These are phyloP conservation scores for Plectosphaerella sp. DNA, from an alignment of 2,329 filamentous ascomycete species.

Conservation along the genomic window DNA sequence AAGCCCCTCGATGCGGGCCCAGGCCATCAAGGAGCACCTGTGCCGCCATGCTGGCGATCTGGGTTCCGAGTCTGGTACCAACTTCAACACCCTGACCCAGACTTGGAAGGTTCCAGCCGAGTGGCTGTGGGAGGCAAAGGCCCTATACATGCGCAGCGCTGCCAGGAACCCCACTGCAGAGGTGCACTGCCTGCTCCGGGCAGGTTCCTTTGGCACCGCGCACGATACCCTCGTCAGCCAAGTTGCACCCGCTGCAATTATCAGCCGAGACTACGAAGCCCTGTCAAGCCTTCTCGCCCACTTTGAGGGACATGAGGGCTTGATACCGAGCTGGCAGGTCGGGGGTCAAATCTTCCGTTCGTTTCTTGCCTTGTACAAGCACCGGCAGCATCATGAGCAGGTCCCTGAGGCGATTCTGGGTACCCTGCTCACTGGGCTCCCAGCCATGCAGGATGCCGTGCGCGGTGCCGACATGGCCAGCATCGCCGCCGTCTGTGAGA, in stretches of 20 bases:
- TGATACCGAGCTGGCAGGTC: slow-evolving; percentile 68
- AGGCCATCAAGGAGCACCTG: slow-evolving; percentile 68
- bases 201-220: slow-evolving; percentile 72
- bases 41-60: slow-evolving; percentile 67
- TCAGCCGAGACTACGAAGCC: slow-evolving; percentile 73
- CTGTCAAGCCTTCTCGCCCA: slow-evolving; percentile 66
- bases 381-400: slow-evolving; percentile 31
- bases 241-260: slow-evolving; percentile 77
- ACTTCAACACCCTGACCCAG: slow-evolving; percentile 55
- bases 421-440: slow-evolving; percentile 50
- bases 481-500: slow-evolving; percentile 74
- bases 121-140: slow-evolving; percentile 88
- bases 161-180: slow-evolving; percentile 66
- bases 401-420: slow-evolving; percentile 37
- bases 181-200: slow-evolving; percentile 75
- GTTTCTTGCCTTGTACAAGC: slow-evolving; percentile 49
- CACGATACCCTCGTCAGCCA: slow-evolving; percentile 76
- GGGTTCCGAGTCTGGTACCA: slow-evolving; percentile 49
- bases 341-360: slow-evolving; percentile 76
- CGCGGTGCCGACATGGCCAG: slow-evolving; percentile 40
- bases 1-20: slow-evolving; percentile 56
- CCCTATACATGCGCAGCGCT: slow-evolving; percentile 72
- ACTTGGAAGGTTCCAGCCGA: slow-evolving; percentile 66
- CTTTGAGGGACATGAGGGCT: slow-evolving; percentile 60
- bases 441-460: slow-evolving; percentile 10